phyloP scores from a whole-genome alignment of 2,329 filamentous ascomycete genomes.

The Keithomyces neogunnii region DNA sequence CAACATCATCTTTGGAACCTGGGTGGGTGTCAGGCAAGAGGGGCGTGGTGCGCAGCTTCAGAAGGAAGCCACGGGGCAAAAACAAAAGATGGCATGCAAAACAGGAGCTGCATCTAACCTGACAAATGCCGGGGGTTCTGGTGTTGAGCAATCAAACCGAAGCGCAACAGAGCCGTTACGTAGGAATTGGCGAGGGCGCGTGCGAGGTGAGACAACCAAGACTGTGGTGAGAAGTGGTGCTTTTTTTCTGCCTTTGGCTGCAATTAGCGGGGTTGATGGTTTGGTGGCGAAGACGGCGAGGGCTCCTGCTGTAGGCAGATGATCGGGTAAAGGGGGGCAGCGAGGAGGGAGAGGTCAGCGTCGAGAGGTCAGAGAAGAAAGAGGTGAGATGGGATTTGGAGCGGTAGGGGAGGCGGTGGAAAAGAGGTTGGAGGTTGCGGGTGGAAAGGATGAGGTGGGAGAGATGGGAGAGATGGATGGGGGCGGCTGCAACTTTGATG shows the following conservation, averaged over 20 bases:
- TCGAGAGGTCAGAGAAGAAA: neutral
- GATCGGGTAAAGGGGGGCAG: neutral
- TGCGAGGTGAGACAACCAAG: neutral
- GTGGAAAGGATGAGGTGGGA: neutral
- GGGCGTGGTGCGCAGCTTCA: neutral
- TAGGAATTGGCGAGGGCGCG: neutral
- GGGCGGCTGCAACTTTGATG: neutral
- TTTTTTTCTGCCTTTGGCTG: neutral
- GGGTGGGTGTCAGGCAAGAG: neutral
- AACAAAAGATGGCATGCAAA: neutral
- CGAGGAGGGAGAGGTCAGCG: neutral
- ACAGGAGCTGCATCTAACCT: neutral
- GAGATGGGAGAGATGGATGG: conserved; percentile 1
- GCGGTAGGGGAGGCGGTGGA: conserved; percentile 4
- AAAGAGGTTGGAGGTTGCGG: conserved; percentile 4
- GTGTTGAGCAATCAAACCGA: neutral
- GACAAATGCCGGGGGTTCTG: neutral
- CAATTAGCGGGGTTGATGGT: conserved; percentile 1
- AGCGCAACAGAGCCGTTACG: neutral
- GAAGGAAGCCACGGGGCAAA: neutral
- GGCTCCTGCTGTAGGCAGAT: conserved; percentile 2
- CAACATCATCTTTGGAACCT: neutral
- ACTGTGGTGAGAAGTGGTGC: neutral
- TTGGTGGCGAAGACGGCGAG: neutral
- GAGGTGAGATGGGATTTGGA: conserved; percentile 10